Percentiles rank a stretch among this genome's conserved stretches.
Conservation (phyloP, 768 basidiomycete species). For the Tephrocybe sp. region DNA sequence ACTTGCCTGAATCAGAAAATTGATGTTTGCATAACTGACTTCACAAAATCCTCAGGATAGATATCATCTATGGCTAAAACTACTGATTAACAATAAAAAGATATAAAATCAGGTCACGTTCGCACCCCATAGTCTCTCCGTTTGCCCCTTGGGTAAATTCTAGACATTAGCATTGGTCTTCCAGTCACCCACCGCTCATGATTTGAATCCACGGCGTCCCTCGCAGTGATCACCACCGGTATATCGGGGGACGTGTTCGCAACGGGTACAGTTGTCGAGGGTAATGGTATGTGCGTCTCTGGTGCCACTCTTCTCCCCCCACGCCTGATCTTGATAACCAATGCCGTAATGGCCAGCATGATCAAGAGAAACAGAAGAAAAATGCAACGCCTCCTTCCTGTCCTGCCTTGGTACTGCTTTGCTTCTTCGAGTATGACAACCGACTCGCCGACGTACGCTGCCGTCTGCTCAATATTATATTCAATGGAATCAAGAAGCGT, state of each 20-base stretch:
- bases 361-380: slow-evolving; percentile 90
- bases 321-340: slow-evolving; percentile 90
- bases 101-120: slow-evolving; percentile 7
- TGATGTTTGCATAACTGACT: no score
- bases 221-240: neutral
- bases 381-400: slow-evolving; percentile 91
- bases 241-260: neutral
- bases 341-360: slow-evolving; percentile 79
- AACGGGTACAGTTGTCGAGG: slow-evolving; percentile 10
- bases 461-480: slow-evolving; percentile 95
- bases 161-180: slow-evolving; percentile 11
- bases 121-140: slow-evolving; percentile 6
- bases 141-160: slow-evolving; percentile 10
- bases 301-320: slow-evolving; percentile 28
- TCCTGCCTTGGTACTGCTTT: slow-evolving; percentile 88
- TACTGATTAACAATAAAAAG: neutral
- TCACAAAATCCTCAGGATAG: no score
- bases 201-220: neutral
- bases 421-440: slow-evolving; percentile 84
- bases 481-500: slow-evolving; percentile 95
- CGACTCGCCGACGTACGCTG: slow-evolving; percentile 77
- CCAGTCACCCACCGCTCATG: slow-evolving; percentile 4
- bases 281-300: slow-evolving; percentile 25
- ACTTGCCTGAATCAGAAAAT: no score
- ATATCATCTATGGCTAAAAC: no score